Evolutionary conservation across 78 protist genomes (phyloP), one percentile per base, ranked within the genome.

Genomic region (Emiliania huxleyi): DNA sequence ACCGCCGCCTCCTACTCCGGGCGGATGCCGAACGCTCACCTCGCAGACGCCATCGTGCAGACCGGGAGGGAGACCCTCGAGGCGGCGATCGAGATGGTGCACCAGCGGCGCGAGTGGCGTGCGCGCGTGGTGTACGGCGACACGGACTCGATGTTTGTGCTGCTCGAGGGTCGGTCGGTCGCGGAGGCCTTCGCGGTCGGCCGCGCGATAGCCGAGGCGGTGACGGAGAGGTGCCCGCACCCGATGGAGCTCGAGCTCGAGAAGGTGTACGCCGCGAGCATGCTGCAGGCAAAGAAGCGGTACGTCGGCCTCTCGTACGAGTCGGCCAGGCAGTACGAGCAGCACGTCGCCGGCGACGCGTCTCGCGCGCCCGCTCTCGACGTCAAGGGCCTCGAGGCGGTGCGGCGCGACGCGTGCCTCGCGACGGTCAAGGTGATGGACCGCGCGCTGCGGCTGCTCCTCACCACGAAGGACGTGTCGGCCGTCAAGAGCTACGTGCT

Each of bases 11-110:
- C 96, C 21, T 98, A 95, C 85, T 85, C 96, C 15, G 99, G 99
- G 0, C 92, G 99, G 1, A 98, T 99, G 99, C 99, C 99, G 19
- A 97, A 98, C 91, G 94, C 96, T 1, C 99, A 98, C 21, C 48
- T 99, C 37, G 99, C 99, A 2, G 99, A 99, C 91, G 71, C 96
- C 48, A 99, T 99, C 49, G 99, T 99, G 42, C 91, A 91, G 85
- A 43, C 95, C 1, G 99, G 97, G 0, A 87, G 98, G 22, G 94
- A 95, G 91, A 96, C 99, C 38, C 92, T 99, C n/a, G 98, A 97
- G 81, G 35, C 87, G 0, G 97, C 99, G 0, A 95, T 97, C 29
- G 45, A 87, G 1, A 45, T 90, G 44, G 95, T 96, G 11, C 95
- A 96, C 25, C 0, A 22, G 0, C 33, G 84, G n/a, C 52, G 84